Conservation (phyloP, 1,139 yeast genomes). For the Pichia sp. region DNA sequence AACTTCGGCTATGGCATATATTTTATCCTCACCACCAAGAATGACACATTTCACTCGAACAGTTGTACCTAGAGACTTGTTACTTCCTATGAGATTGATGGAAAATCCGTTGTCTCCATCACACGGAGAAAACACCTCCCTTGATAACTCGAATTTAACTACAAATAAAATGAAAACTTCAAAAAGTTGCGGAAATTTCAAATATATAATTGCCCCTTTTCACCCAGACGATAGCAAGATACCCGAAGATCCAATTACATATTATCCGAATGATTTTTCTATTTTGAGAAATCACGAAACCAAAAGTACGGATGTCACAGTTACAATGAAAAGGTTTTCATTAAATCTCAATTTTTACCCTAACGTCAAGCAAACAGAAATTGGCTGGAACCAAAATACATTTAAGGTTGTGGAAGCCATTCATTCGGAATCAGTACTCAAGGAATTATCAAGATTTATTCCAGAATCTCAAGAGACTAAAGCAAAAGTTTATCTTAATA, state of each 20-base stretch:
- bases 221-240: constrained; percentile 7
- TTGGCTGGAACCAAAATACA: constrained; percentile 9
- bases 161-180: neutral
- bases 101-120: constrained; percentile 5
- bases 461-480: neutral
- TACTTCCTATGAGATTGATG: constrained; percentile 16
- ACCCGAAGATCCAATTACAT: constrained; percentile 7
- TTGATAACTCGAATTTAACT: neutral
- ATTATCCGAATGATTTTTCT: constrained; percentile 6
- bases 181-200: neutral
- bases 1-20: constrained; percentile 14
- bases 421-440: neutral
- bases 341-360: constrained; percentile 2
- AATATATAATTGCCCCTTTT: constrained; percentile 5
- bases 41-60: constrained; percentile 15
- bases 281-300: neutral
- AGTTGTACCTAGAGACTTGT: constrained; percentile 19
- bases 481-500: too few relatives aligned
- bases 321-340: neutral
- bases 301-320: neutral
- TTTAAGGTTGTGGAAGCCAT: constrained; percentile 5
- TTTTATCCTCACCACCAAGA: constrained; percentile 19
- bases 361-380: neutral
- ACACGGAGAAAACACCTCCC: neutral
- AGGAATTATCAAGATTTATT: neutral